Evolutionary conservation across 2,329 filamentous ascomycete species (phyloP), one percentile per base, ranked within the genome.

Genomic region (Xylaria arbuscula): DNA sequence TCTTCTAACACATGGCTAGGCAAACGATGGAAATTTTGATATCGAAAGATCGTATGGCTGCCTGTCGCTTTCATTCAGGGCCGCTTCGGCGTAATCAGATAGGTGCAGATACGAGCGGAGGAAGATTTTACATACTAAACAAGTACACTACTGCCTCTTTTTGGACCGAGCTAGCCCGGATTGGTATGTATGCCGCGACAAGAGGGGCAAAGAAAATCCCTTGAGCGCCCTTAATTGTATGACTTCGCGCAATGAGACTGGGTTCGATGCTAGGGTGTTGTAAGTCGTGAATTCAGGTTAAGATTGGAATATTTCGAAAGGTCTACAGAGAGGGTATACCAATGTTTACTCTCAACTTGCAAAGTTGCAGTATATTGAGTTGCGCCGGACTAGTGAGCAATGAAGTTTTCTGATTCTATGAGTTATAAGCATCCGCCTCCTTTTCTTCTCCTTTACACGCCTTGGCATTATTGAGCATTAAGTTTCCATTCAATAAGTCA

Each of bases 11-110:
- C 3, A 13, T 42, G 2, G 34, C 10, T 24, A 15, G 28, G 15
- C 38, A n/a, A 19, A 32, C 22, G 22, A n/a, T 36, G 10, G 3
- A 19, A n/a, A 6, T n/a, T 5, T 45, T 9, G 17, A 28, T 22
- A 42, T 8, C 11, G 10, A 45, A 34, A 15, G 13, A 55, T 34
- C 11, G 28, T 15, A 15, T 17, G 38, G 15, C 24, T 40, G 17
- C 17, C 32, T 62, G 50, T 47, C 17, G 11, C 24, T 36, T 54
- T 54, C 40, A 36, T 62, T 47, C 54, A 62, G 59, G 28, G 60
- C 50, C 45, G 36, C 17, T 3, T 8, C 13, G 34, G 22, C 42
- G 17, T n/a, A 17, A 22, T 53, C 19, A 28, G 13, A 19, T 38
- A 61, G 47, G 15, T 9, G 11, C 51, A 3, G 7, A 28, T 50